These are phyloP conservation scores for Trichoderma cornu-damae DNA, from an alignment of 2,329 filamentous ascomycete species.

Conservation along the genomic window DNA sequence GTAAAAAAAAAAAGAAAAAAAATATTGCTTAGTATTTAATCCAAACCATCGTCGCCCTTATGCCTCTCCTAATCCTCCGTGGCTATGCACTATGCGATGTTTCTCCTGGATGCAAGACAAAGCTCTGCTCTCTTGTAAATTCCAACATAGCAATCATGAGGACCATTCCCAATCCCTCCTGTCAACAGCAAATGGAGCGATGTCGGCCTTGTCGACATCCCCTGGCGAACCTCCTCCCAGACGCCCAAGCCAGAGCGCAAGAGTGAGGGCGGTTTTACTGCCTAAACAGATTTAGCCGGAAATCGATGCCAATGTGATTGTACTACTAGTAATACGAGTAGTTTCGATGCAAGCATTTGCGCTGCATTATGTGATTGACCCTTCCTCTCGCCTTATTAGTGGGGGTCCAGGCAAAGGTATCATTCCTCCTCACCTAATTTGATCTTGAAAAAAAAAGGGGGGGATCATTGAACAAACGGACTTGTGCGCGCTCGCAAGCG, in stretches of 20 bases:
- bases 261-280: neutral
- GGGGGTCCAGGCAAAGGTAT: neutral
- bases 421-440: neutral
- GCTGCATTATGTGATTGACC: neutral
- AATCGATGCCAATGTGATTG: neutral
- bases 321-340: too few relatives aligned
- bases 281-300: constrained; percentile 6
- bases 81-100: neutral
- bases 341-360: neutral
- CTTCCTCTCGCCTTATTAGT: neutral
- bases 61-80: neutral
- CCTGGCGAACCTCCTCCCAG: neutral
- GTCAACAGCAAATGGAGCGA: neutral
- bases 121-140: too few relatives aligned
- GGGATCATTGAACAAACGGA: neutral
- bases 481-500: neutral
- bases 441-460: neutral
- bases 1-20: too few relatives aligned
- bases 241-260: neutral
- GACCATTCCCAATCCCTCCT: neutral
- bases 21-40: constrained; percentile 8
- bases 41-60: neutral
- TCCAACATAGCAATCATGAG: neutral
- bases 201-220: neutral
- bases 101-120: neutral